Base-by-base conservation (phyloP, 2,329 filamentous ascomycete species). In the Cytospora paraplurivora region DNA sequence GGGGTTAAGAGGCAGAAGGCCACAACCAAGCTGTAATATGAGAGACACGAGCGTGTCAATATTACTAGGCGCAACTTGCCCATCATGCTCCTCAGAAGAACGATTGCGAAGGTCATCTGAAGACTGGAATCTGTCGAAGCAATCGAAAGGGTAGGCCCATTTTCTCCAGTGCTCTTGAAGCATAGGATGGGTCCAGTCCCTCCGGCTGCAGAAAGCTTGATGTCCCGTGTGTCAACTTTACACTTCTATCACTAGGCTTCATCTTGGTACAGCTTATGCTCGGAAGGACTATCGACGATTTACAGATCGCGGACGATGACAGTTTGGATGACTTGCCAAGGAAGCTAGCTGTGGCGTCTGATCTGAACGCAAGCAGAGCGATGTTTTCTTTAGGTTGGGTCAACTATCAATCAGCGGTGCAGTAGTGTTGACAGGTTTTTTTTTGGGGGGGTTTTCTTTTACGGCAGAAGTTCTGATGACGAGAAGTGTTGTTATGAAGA, bases 221-320 rank as follows among this genome's bases (percentile, higher is more conserved):
- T n/a, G n/a, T n/a, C n/a, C n/a, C n/a, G n/a, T n/a, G n/a, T n/a
- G 33, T 19, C 27, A 27, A 27, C 27, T 27, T 27, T 4, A 27
- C 27, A 4, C 27, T 27, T 2, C 27, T 27, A 27, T 27, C 27
- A 27, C 27, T 27, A 4, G 27, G 27, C 27, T 27, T 27, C 27
- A 27, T 27, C 27, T 27, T 27, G 27, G 4, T 27, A 27, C 27
- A 27, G 27, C 2, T 4, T 4, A 27, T 68, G 69, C 0, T 34
- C 34, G 15, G 75, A 73, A 41, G 38, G 12, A 1, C 12, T 17
- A 4, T 41, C 13, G 38, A 41, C 15, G 38, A 17, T 17, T 6
- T 41, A 41, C 38, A 41, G 7, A 41, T 41, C 38, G 17, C 12
- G 17, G 12, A 41, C 38, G 38, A 17, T 17, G 12, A 13, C 13